These are phyloP conservation scores for Akanthomyces uredinophilus DNA, from an alignment of 2,329 filamentous ascomycete genomes.

Conservation along the genomic window DNA sequence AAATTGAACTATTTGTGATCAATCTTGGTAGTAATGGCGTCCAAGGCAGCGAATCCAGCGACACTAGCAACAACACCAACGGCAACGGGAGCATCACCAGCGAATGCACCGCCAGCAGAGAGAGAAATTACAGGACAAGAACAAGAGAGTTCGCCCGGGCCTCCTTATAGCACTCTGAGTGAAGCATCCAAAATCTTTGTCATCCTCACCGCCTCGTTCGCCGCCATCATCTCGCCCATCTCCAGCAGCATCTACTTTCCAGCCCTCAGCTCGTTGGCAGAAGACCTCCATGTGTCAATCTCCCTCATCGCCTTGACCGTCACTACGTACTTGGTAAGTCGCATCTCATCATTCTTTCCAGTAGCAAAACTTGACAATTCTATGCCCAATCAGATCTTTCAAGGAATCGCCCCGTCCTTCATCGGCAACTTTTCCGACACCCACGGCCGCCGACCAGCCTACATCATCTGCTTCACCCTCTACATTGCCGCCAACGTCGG, in stretches of 20 bases:
- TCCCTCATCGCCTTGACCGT: slow-evolving; percentile 32
- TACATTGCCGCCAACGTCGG: slow-evolving; percentile 17
- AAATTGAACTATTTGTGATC: too few relatives aligned
- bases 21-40: too few relatives aligned
- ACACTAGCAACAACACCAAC: too few relatives aligned
- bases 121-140: too few relatives aligned
- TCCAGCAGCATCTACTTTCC: slow-evolving; percentile 25
- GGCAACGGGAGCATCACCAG: too few relatives aligned
- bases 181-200: slow-evolving; percentile 15
- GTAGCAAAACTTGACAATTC: too few relatives aligned
- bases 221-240: slow-evolving; percentile 21
- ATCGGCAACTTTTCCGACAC: slow-evolving; percentile 37
- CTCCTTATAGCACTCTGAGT: too few relatives aligned
- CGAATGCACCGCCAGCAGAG: too few relatives aligned
- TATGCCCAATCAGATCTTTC: too few relatives aligned
- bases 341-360: slow-evolving; percentile 16
- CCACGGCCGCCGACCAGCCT: slow-evolving; percentile 15
- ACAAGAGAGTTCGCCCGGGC: too few relatives aligned
- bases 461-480: slow-evolving; percentile 11
- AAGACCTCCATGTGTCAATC: slow-evolving; percentile 20
- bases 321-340: slow-evolving; percentile 38
- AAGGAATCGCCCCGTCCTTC: slow-evolving; percentile 36
- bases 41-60: too few relatives aligned
- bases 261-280: slow-evolving; percentile 21
- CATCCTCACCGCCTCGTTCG: slow-evolving; percentile 18